Base-by-base conservation (phyloP, 345 rosid genomes). In the Salix arbutifolia region DNA sequence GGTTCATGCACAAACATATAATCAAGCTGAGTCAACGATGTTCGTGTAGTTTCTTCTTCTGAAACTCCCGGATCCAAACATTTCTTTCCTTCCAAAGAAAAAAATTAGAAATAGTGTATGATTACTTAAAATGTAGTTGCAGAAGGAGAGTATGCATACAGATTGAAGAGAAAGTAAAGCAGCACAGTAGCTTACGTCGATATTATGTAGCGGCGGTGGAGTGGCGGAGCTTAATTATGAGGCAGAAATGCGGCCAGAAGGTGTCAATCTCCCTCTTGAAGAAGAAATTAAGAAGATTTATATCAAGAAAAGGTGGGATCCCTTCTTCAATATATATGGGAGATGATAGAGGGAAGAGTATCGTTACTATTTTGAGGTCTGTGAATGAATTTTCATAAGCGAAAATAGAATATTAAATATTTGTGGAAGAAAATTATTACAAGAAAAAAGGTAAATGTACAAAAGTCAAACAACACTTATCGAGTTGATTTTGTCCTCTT, bases 381-480 rank as follows among this genome's bases (percentile, higher is more conserved):
- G 64, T 33, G 74, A 60, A 53, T 19, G 31, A 25, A 64, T 58
- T 44, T 4, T 46, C 69, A 31, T 44, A 52, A 69, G 77, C 28
- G 67, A 76, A 76, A 73, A 82, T 70, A 78, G 77, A 78, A 65
- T 40, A 67, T 65, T 25, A 33, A 65, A 69, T 79, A 73, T 46
- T 79, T 21, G 81, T 79, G 85, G 81, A 64, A 72, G 77, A 35
- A 53, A 79, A 37, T 77, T n/a, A 19, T 64, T 46, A n/a, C 56
- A 71, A 67, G 72, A 76, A 72, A 60, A 3, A 19, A 46, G 6
- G 37, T 30, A 74, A 65, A 58, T 42, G 75, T 67, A 12, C 11
- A 16, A 70, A 76, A 79, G 86, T 76, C 77, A 76, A 76, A 42
- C 28, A 19, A 61, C 38, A 38, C 30, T 65, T 74, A 77, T 83